Base-by-base conservation (phyloP, 1,284 basidiomycete genomes). In the Microbotryum scabiosae region DNA sequence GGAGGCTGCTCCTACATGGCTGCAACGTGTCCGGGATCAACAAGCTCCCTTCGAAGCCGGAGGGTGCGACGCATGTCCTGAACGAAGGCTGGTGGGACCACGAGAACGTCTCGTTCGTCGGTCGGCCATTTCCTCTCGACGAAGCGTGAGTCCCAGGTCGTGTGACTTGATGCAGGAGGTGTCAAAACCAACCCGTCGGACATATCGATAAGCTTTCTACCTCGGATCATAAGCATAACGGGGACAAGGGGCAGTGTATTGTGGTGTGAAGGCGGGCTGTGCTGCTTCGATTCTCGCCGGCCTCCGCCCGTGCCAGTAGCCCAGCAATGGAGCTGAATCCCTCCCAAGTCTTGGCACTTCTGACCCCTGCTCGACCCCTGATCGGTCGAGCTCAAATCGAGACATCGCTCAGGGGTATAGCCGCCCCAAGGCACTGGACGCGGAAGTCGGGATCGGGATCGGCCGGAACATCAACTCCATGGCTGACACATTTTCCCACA, bases 1-100 rank as follows among this genome's bases (percentile, higher is more conserved):
- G 77, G 4, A 61, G 71, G 18, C 49, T 78, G 21, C 71, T 73
- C 25, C 68, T 78, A 4, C 72, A 73, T 23, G 77, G 77, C 9
- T 64, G 72, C 41, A 76, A 76, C 53, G 63, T 78, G 1, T 70
- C 71, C 10, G 76, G 75, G 3, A 67, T 71, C 3, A 72, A 68
- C 66, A 78, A 78, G 64, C 66, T 77, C 6, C 73, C 74, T 21
- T 51, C 68, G 25, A 57, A 62, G 23, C 71, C 64, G 30, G 69
- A 62, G 49, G 62, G 59, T 18, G 58, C 61, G 45, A 71, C 63
- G 18, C 64, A 67, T 30, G 54, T 58, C 58, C 53, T 65, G 18
- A 51, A 56, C 30, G 63, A 68, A 25, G 51, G 50, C 23, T 75
- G 71, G 63, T 74, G 69, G 28, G 70, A 74, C 46, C 74, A 75